Base-by-base conservation (phyloP, 495 filamentous ascomycete genomes). In the Xylaria sp. region DNA sequence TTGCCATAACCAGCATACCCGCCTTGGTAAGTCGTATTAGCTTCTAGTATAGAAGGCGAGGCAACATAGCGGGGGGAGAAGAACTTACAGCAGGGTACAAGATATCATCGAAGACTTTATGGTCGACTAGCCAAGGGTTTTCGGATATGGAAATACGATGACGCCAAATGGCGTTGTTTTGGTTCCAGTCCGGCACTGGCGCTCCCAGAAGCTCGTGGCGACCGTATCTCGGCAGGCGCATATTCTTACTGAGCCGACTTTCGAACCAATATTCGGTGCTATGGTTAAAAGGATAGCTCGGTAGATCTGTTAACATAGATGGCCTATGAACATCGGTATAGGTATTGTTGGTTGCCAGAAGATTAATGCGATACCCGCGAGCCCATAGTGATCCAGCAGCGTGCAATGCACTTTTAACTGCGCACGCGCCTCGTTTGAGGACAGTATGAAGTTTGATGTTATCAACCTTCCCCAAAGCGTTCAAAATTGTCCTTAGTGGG, bases 401-500 rank as follows among this genome's bases (percentile, higher is more conserved):
- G 14, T 62, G 71, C 26, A 83, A 64, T 35, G 75, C 66, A 3
- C 67, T 70, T 5, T 74, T 65, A 6, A 75, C 68, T 61, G 67
- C 73, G n/a, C 40, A 58, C 14, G 44, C 33, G 24, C 61, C 61
- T n/a, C 69, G 14, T 57, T 67, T 66, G 35, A 71, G 69, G 2
- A 67, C 24, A n/a, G 69, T 57, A 40, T 69, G 26, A 57, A 67
- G 57, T 11, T 33, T 58, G 55, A 61, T 14, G 5, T 1, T 62
- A 5, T 61, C 43, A 40, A 11, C 15, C 69, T 67, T 53, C 40
- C 19, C 33, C 24, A 43, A n/a, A 26, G 21, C 21, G 50, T 61
- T 37, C n/a, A 86, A 41, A 21, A 83, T 86, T 43, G 87, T 79
- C 19, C 80, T 77, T n/a, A 87, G 58, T 0, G 87, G 86, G 0